Percentiles rank a stretch among this genome's conserved stretches.
phyloP scores from a whole-genome alignment of 768 basidiomycete genomes.

The Amanita jacksonii region DNA sequence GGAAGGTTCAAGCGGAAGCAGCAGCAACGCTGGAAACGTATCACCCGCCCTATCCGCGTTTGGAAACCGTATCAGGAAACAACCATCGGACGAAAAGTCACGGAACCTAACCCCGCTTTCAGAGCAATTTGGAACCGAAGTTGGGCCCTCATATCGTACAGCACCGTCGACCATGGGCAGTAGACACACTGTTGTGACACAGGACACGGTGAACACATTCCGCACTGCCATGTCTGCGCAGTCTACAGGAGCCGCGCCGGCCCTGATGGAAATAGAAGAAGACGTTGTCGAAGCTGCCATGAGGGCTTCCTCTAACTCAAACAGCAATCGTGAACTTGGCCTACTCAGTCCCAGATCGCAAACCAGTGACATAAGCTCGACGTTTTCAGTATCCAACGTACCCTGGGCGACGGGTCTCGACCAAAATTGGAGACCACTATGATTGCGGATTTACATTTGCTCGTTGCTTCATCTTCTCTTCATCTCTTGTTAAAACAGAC shows the following conservation, averaged over 20 bases:
- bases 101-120: constrained; percentile 11
- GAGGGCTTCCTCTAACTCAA: background rate
- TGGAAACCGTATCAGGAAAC: constrained; percentile 19
- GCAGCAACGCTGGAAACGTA: constrained; percentile 14
- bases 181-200: background rate
- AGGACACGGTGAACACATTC: background rate
- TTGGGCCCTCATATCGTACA: constrained; percentile 6
- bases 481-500: background rate
- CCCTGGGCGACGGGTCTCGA: constrained; percentile 35
- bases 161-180: background rate
- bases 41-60: constrained; percentile 47
- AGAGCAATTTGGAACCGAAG: constrained; percentile 9
- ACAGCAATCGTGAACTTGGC: constrained; percentile 6
- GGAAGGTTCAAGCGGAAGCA: background rate
- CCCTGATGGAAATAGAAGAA: constrained; percentile 2
- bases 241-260: background rate
- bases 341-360: constrained; percentile 13
- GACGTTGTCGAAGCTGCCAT: constrained; percentile 4
- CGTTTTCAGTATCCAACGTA: constrained; percentile 20
- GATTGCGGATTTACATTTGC: constrained; percentile 1
- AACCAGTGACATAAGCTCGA: constrained; percentile 15
- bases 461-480: background rate
- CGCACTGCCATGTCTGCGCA: background rate
- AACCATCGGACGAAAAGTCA: constrained; percentile 9
- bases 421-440: constrained; percentile 27